Evolutionary conservation across 805 yeast species (phyloP), one percentile per base, ranked within the genome.

Genomic region (Yarrowia bubula): DNA sequence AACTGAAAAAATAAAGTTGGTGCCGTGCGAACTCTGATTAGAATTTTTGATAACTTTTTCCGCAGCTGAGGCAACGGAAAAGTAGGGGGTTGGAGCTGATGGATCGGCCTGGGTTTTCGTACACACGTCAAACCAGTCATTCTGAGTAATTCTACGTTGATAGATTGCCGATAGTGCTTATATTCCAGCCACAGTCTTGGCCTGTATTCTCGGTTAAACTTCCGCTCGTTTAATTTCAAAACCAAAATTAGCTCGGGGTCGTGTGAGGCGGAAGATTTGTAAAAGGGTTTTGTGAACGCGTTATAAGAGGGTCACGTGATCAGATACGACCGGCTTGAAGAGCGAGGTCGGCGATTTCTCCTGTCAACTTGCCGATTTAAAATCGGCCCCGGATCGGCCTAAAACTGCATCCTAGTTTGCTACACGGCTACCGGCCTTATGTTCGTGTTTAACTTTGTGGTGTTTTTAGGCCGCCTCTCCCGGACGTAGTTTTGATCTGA

Each of bases 321-420:
- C 7, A 4, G 17, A 28, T 9, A 46, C 15, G 10, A 18, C 8
- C 38, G 11, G 38, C 13, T 10, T 5, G 47, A 22, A 22, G 28
- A 22, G 28, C 28, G 28, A 5, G 5, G 28, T 22, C 28, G 28
- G 28, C 28, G 28, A 5, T 22, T 22, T 22, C 28, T 5, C 28
- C 28, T 22, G 28, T 22, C 15, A 22, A 11, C 14, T 47, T 32
- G 3, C 48, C 53, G 53, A n/a, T 14, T 2, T 11, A 9, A 6
- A 17, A 17, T 18, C 55, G 41, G 55, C 55, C 55, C 55, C 55
- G 55, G 55, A 48, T 35, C 55, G 55, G 55, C 38, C 28, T n/a
- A 15, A 31, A 2, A 8, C 0, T 9, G 37, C 38, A 3, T n/a
- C 11, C 6, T n/a, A 10, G n/a, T 3, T 11, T 17, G 41, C 55